Conservation (phyloP, 2,329 filamentous ascomycete genomes). For the Chalara sp. region DNA sequence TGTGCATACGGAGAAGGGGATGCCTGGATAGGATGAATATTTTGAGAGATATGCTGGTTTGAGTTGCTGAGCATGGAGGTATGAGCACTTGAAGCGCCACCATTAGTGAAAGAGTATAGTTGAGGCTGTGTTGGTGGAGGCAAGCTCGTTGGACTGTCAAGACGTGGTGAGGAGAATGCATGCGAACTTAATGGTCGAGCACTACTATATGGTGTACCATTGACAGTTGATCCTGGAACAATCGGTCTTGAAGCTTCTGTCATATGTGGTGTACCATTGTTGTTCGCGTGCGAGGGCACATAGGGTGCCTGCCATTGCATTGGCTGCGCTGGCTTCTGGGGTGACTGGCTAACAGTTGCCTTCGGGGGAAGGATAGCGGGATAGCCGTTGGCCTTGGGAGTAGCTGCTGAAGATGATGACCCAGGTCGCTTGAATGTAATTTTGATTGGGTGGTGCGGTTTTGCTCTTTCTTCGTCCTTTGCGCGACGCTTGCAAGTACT, state of each 20-base stretch:
- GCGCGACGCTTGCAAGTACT: conserved; percentile 65
- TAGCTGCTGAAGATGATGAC: conserved; percentile 35
- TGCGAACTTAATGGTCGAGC: conserved; percentile 19
- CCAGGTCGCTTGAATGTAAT: conserved; percentile 46
- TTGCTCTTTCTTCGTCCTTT: conserved; percentile 52
- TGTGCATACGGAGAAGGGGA: conserved; percentile 7
- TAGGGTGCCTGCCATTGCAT: conserved; percentile 3
- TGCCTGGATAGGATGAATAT: conserved; percentile 10
- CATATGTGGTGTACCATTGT: neutral
- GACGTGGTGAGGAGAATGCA: conserved; percentile 25
- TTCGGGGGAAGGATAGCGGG: conserved; percentile 5
- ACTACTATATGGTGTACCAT: conserved; percentile 7
- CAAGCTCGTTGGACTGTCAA: conserved; percentile 26
- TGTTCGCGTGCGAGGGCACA: neutral
- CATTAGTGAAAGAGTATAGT: conserved; percentile 21
- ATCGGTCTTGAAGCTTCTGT: neutral
- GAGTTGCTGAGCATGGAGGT: conserved; percentile 2
- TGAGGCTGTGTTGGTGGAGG: conserved; percentile 23
- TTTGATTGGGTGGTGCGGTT: conserved; percentile 51
- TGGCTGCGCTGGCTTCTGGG: conserved; percentile 6
- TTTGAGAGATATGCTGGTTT: conserved; percentile 3
- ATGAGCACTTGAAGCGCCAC: conserved; percentile 8
- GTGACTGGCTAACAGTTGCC: conserved; percentile 7
- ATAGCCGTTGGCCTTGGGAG: conserved; percentile 15
- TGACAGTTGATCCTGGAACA: neutral